Conservation (phyloP, 2,329 filamentous ascomycete genomes). For the Trichoderma endophyticum region DNA sequence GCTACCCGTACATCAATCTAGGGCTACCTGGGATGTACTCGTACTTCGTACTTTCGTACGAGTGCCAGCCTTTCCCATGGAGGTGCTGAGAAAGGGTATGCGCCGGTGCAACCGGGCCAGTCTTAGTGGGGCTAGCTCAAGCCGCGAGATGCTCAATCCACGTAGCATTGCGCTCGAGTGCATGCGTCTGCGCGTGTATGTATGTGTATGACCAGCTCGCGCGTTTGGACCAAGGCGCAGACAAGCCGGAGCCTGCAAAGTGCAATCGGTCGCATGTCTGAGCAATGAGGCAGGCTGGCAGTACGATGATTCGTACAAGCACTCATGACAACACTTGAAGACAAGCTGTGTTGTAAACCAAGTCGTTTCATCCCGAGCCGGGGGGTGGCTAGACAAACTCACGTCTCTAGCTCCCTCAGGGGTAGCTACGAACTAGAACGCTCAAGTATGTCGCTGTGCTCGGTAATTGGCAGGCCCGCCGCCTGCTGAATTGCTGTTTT, state of each 20-base stretch:
- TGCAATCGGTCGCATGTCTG: neutral
- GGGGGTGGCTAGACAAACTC: constrained; percentile 18
- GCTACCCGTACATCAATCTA: neutral
- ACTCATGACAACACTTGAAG: neutral
- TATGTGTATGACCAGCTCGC: constrained; percentile 5
- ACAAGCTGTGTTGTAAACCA: neutral
- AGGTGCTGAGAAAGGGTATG: constrained; percentile 17
- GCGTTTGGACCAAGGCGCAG: neutral
- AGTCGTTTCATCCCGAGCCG: constrained; percentile 19
- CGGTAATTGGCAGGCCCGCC: constrained; percentile 19
- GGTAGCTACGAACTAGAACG: constrained; percentile 14
- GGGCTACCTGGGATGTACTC: neutral
- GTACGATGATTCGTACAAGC: neutral
- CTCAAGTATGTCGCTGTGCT: constrained; percentile 11
- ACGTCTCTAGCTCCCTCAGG: constrained; percentile 12
- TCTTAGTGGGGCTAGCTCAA: constrained; percentile 15
- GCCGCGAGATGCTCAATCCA: constrained; percentile 13
- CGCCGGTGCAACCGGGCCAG: constrained; percentile 17
- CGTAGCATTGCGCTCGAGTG: constrained; percentile 9
- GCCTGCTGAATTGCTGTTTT: constrained; percentile 7
- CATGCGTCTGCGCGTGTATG: neutral
- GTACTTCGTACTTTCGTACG: neutral
- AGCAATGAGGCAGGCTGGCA: neutral
- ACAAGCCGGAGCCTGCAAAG: neutral
- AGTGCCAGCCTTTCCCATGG: neutral